Evolutionary conservation across 257 asterid genomes (phyloP), one percentile per base, ranked within the genome.

Genomic region (Cruciata laevipes): DNA sequence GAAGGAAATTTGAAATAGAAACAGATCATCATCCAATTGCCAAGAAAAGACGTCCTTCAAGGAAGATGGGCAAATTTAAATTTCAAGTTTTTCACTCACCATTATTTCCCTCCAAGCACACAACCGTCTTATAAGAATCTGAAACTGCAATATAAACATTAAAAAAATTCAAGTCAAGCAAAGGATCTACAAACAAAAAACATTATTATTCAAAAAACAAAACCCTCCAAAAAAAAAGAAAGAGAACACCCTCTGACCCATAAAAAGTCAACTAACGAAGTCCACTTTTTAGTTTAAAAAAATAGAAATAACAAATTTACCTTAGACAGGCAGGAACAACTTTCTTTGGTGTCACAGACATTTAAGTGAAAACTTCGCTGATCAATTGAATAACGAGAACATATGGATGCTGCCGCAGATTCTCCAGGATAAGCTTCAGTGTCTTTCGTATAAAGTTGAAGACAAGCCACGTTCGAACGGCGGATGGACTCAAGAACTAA

Each of bases 101-200:
- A 90, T 88, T 78, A 90, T 63, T 76, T 93, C 99, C 83, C 99
- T 88, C 99, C 99, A 93, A 69, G 89, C 73, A 77, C 99, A 93
- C 70, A 93, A 75, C 67, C 77, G 80, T 68, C 95, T 82, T 76
- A 90, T 95, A 61, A 73, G 80, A 60, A 83, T 95, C 89, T 90
- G 97, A 80, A 88, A 90, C 97, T 90, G 84, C 82, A 81, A 7
- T 7, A 11, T 49, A 7, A 20, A 32, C 37, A 61, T 16, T 30
- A 51, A 25, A 32, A 60, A 40, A 25, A 49, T 49, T 21, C 7
- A 62, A 16, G 13, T 62, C 40, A 65, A 17, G 60, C 3, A 24
- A 63, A 40, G 20, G 33, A 1, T 25, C 27, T 24, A 62, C 11
- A 24, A 24, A 42, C 17, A 42, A 42, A 42, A 13, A 17, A 37